Conservation (phyloP, 441 rosid genomes). For the Populus hybrid region DNA sequence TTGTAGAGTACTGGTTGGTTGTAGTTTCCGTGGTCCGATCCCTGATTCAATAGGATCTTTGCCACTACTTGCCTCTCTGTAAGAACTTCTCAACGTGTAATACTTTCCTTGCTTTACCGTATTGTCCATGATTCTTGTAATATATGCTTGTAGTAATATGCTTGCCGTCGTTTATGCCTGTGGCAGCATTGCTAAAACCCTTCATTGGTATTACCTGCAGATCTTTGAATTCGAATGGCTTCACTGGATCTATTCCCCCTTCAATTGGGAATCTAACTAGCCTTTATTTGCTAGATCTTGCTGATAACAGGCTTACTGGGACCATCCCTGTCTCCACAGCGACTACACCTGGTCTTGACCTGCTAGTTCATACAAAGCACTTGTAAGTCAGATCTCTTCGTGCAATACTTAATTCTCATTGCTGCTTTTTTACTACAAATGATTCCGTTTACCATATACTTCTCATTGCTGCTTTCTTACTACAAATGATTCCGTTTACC, state of each 20-base stretch:
- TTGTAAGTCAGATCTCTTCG: too few species aligned
- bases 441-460: too few species aligned
- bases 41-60: constrained; percentile 68
- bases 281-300: constrained; percentile 74
- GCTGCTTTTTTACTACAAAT: too few species aligned
- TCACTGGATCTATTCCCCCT: constrained; percentile 65
- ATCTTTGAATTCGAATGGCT: constrained; percentile 52
- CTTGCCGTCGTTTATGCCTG: background rate
- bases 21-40: constrained; percentile 65
- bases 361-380: constrained; percentile 27
- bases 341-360: constrained; percentile 70
- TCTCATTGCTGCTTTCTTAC: too few species aligned
- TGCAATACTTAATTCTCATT: too few species aligned
- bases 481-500: too few species aligned
- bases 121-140: background rate
- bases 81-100: constrained; percentile 26
- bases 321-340: constrained; percentile 62
- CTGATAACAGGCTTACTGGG: constrained; percentile 74
- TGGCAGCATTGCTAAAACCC: constrained; percentile 2
- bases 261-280: constrained; percentile 59
- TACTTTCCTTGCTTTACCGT: background rate
- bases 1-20: constrained; percentile 65
- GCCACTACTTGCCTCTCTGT: constrained; percentile 46
- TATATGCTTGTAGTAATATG: background rate
- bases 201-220: constrained; percentile 34